Percentiles rank a stretch among this genome's conserved stretches.
Conservation (phyloP, 1,139 yeast species). For the Suzukiozyma palmioleophila region DNA sequence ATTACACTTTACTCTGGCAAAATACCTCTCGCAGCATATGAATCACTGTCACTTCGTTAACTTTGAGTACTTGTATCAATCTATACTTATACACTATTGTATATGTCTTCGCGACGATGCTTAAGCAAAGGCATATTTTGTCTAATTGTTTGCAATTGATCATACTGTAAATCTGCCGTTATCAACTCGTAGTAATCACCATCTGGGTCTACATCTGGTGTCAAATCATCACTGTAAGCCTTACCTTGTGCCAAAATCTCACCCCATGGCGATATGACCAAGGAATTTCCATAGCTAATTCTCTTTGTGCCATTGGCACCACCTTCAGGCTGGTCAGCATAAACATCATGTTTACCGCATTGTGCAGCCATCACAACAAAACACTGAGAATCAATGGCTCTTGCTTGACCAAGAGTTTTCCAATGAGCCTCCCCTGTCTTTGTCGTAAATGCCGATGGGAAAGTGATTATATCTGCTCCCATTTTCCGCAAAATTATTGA, state of each 20-base stretch:
- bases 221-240: constrained; percentile 23
- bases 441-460: constrained; percentile 89
- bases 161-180: constrained; percentile 66
- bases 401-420: constrained; percentile 69
- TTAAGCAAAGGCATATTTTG: constrained; percentile 68
- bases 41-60: too few species aligned
- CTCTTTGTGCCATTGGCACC: constrained; percentile 29
- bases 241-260: constrained; percentile 57
- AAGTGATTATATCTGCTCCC: constrained; percentile 79
- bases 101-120: constrained; percentile 49
- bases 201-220: constrained; percentile 38
- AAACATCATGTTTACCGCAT: constrained; percentile 65
- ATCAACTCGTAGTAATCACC: constrained; percentile 55
- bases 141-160: constrained; percentile 46
- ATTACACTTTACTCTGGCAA: too few species aligned
- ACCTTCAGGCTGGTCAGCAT: constrained; percentile 26
- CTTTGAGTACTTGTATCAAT: too few species aligned
- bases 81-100: not conserved
- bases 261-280: constrained; percentile 93
- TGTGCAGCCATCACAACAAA: constrained; percentile 92
- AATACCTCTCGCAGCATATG: too few species aligned
- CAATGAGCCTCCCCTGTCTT: constrained; percentile 92
- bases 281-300: constrained; percentile 77
- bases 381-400: constrained; percentile 87
- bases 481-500: constrained; percentile 56